Conservation (phyloP, 768 basidiomycete genomes). For the Boletus rufocinnamomeus region DNA sequence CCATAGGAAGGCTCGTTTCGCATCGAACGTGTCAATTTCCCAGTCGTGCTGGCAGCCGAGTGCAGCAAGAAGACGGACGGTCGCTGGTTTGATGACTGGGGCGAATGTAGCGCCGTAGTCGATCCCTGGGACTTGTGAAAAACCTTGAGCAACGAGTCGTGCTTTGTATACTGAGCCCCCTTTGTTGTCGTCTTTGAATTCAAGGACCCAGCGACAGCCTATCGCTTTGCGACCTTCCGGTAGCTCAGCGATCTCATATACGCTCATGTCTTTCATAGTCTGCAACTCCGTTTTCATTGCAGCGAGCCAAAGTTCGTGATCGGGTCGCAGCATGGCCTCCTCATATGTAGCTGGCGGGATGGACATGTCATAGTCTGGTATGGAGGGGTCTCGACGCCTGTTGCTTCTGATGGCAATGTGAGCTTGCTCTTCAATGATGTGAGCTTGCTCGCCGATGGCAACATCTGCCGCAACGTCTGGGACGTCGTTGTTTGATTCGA, state of each 20-base stretch:
- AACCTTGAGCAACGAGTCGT: neutral
- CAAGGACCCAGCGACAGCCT: neutral
- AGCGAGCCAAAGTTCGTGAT: neutral
- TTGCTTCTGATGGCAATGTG: no score
- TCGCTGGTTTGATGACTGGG: neutral
- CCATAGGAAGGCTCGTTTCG: neutral
- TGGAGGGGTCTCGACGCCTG: no score
- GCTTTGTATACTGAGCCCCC: neutral
- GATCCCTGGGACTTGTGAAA: neutral
- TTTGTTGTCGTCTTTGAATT: neutral
- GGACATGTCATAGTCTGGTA: no score
- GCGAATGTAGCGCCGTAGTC: neutral
- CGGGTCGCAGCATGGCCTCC: neutral
- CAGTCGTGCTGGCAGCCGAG: neutral
- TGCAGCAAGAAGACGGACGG: neutral
- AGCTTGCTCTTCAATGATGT: no score
- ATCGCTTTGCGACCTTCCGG: neutral
- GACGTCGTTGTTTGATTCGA: no score
- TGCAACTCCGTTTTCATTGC: neutral
- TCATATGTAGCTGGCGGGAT: neutral
- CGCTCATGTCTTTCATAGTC: neutral
- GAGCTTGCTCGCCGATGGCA: no score
- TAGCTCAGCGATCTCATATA: neutral
- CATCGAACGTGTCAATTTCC: neutral
- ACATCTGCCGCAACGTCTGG: no score